phyloP scores from a whole-genome alignment of 345 rosid genomes.

The Populus alba region DNA sequence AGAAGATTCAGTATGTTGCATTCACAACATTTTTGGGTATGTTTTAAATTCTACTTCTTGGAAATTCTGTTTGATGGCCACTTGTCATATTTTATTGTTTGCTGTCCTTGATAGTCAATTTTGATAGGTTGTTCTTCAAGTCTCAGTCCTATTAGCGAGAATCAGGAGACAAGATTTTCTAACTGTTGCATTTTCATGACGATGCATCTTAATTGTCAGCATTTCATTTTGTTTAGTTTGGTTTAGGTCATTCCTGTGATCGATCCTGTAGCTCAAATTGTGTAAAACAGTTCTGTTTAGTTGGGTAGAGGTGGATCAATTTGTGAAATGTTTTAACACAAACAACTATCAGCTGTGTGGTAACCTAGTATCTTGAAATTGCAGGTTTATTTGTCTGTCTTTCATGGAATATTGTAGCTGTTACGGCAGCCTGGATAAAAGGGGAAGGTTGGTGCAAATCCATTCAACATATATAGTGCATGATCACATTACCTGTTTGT shows the following conservation, averaged over 20 bases:
- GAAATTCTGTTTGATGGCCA: background rate
- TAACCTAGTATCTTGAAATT: constrained; percentile 14
- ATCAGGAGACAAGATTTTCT: background rate
- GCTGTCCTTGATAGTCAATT: background rate
- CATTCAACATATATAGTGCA: background rate
- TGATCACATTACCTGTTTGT: constrained; percentile 4
- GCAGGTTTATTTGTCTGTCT: constrained; percentile 82
- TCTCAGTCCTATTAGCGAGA: background rate
- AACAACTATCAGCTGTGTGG: background rate
- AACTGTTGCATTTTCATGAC: background rate
- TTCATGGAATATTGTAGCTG: constrained; percentile 83
- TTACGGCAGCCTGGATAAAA: constrained; percentile 81
- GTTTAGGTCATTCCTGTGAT: background rate
- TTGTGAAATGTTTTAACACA: background rate
- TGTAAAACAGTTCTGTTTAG: background rate
- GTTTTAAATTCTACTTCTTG: constrained; percentile 14
- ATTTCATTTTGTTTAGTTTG: background rate
- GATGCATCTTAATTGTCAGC: background rate
- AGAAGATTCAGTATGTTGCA: constrained; percentile 77
- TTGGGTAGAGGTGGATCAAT: background rate
- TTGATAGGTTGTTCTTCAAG: background rate
- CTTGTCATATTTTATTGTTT: background rate
- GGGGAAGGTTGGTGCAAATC: constrained; percentile 65
- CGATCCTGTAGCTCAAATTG: background rate
- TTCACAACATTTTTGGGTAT: constrained; percentile 87